Evolutionary conservation across 148 eudicot species (phyloP).

Genomic region (Polygonum aviculare): DNA sequence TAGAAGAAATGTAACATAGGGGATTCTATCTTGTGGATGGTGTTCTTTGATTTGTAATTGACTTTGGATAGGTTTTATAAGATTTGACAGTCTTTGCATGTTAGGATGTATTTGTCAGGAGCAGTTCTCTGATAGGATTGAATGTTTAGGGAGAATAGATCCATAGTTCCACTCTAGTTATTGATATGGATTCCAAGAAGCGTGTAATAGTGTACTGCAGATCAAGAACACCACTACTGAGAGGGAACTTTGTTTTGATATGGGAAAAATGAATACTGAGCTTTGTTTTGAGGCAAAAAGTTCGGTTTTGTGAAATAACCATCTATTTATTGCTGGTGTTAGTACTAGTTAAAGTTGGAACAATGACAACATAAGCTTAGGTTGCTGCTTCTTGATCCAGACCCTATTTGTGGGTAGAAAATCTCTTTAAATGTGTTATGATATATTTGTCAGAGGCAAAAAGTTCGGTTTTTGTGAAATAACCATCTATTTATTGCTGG

Average conservation of each 20-base stretch:
- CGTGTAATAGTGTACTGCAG: not conserved
- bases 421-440: not conserved
- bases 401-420: not conserved
- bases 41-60: not conserved
- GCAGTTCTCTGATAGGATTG: not conserved
- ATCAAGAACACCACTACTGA: not conserved
- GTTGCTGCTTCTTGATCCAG: not conserved
- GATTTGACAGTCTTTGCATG: slow-evolving; percentile 2
- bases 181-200: not conserved
- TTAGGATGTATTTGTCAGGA: not conserved
- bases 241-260: not conserved
- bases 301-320: not conserved
- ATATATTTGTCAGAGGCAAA: no score
- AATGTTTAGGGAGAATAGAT: not conserved
- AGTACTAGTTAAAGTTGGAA: not conserved
- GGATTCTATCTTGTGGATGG: not conserved
- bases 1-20: not conserved
- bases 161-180: not conserved
- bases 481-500: no score
- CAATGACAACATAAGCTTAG: not conserved
- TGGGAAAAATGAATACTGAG: not conserved
- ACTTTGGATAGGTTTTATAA: not conserved
- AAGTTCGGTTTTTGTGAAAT: no score
- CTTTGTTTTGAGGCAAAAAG: not conserved
- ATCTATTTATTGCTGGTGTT: not conserved